These are phyloP conservation scores for Paramecium octaurelia DNA, from an alignment of 73 alveolate genomes.

Conservation along the genomic window DNA sequence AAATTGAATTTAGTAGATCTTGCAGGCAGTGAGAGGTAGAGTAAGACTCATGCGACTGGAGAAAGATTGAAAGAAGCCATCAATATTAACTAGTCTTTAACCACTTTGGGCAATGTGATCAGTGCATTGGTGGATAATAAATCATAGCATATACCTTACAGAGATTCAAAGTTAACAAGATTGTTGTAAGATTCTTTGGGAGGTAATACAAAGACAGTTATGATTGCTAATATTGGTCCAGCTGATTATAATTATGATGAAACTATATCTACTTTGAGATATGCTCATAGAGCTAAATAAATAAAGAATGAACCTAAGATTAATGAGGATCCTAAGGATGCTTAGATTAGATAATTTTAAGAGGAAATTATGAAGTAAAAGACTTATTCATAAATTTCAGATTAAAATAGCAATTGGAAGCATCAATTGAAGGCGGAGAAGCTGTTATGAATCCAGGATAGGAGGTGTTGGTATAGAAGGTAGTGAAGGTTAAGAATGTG, in stretches of 20 bases:
- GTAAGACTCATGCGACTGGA: slow-evolving; percentile 93
- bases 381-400: slow-evolving; percentile 67
- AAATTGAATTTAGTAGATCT: slow-evolving; percentile 94
- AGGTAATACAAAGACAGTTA: slow-evolving; percentile 98
- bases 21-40: slow-evolving; percentile 92
- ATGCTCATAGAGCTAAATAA: slow-evolving; percentile 95
- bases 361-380: slow-evolving; percentile 86
- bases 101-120: slow-evolving; percentile 95
- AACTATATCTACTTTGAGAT: slow-evolving; percentile 93
- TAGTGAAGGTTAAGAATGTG: slow-evolving; percentile 77
- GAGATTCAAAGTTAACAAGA: slow-evolving; percentile 96
- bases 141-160: slow-evolving; percentile 94
- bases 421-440: slow-evolving; percentile 61
- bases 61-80: slow-evolving; percentile 95
- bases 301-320: slow-evolving; percentile 90
- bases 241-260: slow-evolving; percentile 79
- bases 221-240: slow-evolving; percentile 98
- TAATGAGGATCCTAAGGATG: slow-evolving; percentile 98
- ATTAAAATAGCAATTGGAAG: slow-evolving; percentile 61
- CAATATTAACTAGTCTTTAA: slow-evolving; percentile 89
- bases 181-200: slow-evolving; percentile 96
- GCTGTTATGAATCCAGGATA: slow-evolving; percentile 52
- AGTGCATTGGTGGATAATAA: slow-evolving; percentile 90
- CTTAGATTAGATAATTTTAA: slow-evolving; percentile 90
- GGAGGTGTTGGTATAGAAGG: slow-evolving; percentile 76